These are phyloP conservation scores for Phaffomyces antillensis DNA, from an alignment of 805 yeast genomes.

Conservation along the genomic window DNA sequence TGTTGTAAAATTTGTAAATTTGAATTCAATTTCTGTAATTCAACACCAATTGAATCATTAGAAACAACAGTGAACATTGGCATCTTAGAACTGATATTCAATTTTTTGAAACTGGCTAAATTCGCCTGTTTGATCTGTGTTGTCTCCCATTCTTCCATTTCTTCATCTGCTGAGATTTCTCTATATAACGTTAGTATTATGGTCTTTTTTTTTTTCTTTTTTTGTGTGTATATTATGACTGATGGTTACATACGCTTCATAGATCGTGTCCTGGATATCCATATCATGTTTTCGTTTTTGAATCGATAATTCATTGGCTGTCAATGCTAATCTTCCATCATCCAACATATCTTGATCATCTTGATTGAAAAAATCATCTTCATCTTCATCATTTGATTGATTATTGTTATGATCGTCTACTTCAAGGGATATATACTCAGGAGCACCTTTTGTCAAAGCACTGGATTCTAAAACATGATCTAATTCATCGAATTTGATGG, in stretches of 20 bases:
- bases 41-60: not conserved
- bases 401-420: slow-evolving; percentile 4
- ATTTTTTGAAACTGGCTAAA: not conserved
- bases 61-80: slow-evolving; percentile 4
- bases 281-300: slow-evolving; percentile 22
- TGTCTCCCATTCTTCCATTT: slow-evolving; percentile 15
- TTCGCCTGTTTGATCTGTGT: slow-evolving; percentile 13
- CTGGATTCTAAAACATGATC: too few relatives aligned
- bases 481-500: too few relatives aligned
- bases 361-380: slow-evolving; percentile 8
- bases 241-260: slow-evolving; percentile 24
- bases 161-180: slow-evolving; percentile 19
- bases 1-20: not conserved
- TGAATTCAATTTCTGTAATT: not conserved
- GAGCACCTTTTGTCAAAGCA: not conserved
- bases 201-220: too few relatives aligned
- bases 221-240: too few relatives aligned
- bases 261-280: slow-evolving; percentile 30
- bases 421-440: slow-evolving; percentile 1
- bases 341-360: slow-evolving; percentile 10
- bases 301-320: slow-evolving; percentile 21
- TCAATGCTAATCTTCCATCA: slow-evolving; percentile 23
- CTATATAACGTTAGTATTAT: slow-evolving; percentile 7
- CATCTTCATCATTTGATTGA: slow-evolving; percentile 17
- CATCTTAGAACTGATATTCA: not conserved